Percentiles rank a stretch among this genome's conserved stretches.
Evolutionary conservation across 1,284 basidiomycete genomes (phyloP).

Genomic region (Melampsora larici-populina): DNA sequence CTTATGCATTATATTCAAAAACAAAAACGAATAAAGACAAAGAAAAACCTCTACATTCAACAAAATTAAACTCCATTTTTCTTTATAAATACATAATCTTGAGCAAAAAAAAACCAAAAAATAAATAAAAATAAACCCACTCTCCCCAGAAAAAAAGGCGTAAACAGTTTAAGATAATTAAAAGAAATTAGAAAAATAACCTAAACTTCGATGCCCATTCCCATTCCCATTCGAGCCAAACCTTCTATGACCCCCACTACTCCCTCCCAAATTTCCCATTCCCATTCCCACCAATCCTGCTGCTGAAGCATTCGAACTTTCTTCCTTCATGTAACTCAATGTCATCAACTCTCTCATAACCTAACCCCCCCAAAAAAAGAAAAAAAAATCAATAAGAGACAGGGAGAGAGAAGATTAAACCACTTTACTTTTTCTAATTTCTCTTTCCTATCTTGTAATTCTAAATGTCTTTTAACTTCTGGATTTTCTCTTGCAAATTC

Average conservation of each 20-base stretch:
- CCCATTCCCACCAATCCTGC: not conserved
- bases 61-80: too few species aligned
- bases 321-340: constrained; percentile 37
- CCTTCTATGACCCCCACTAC: too few species aligned
- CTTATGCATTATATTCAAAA: too few species aligned
- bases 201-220: too few species aligned
- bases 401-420: not conserved
- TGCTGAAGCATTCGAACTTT: not conserved
- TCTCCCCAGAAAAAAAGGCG: not conserved
- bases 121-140: too few species aligned
- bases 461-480: constrained; percentile 75
- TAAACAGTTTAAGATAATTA: not conserved
- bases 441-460: constrained; percentile 92
- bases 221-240: not conserved
- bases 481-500: constrained; percentile 95
- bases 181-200: not conserved
- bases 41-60: too few species aligned
- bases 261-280: too few species aligned
- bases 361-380: too few species aligned
- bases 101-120: too few species aligned
- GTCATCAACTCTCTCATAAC: constrained; percentile 38
- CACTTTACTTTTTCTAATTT: constrained; percentile 81
- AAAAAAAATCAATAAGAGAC: not conserved
- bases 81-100: too few species aligned
- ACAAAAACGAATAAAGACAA: too few species aligned